Base-by-base conservation (phyloP, 108 stramenopile species). In the Skeletonema marinoi region DNA sequence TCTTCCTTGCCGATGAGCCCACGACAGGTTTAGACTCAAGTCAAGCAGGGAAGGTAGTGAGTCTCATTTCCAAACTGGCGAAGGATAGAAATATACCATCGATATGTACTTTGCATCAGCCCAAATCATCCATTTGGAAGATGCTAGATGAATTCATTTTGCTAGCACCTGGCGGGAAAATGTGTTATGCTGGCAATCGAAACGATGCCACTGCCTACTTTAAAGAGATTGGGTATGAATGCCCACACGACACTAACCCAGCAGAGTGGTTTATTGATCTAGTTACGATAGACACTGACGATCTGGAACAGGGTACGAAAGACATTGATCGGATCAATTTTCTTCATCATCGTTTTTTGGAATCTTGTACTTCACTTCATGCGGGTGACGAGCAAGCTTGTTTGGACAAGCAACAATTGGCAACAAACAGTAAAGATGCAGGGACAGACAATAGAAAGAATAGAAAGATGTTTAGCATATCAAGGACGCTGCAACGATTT, bases 221-320 rank as follows among this genome's bases (percentile, higher is more conserved):
- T 81, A 73, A 68, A 35, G 54, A 62, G 21, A 36, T 94, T 46
- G 92, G 92, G 4, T 93, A 82, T 71, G 63, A 71, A 30, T 92
- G 92, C 62, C 93, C 92, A 14, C 48, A 35, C 19, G 75, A 90
- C 46, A 90, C 90, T 4, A 95, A 95, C 80, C 92, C 93, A 11
- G 94, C 94, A 6, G 96, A 97, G 70, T 97, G 86, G 69, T 79
- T 91, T 32, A 85, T 95, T 32, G 96, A 97, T 62, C 73, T 97
- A 31, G 93, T 95, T 2, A 86, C 90, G 11, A 72, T 92, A 3
- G 88, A 95, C 74, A 81, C 80, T 4, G 93, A 91, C 59, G 91
- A 92, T 75, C 60, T 65, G 2, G 68, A 71, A 10, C 76, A 88
- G 59, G 80, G 85, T 31, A 39, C 12, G 9, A 31, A 78, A 39